Base-by-base conservation (phyloP, 2,329 filamentous ascomycete species). In the Alternaria sp. region DNA sequence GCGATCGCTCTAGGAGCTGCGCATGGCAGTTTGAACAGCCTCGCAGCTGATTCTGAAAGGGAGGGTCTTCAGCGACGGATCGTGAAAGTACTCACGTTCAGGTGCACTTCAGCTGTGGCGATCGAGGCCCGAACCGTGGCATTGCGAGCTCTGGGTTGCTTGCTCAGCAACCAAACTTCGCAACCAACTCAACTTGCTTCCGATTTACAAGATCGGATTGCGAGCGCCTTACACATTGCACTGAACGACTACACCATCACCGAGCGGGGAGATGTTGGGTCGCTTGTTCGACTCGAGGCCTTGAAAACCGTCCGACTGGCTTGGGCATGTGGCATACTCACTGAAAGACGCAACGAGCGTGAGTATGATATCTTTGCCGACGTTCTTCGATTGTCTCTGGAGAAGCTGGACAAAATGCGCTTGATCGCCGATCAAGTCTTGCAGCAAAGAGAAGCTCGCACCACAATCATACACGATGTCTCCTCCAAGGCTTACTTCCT, bases 181-280 rank as follows among this genome's bases (percentile, higher is more conserved):
- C 14, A 1, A 26, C 34, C 53, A 23, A 44, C 13, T 21, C 46
- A 53, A 3, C 56, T 67, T 13, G 58, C 62, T 42, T 34, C 53
- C 23, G 59, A 67, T 11, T 52, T 67, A 5, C 66, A 62, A 50
- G 58, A 65, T 10, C 69, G 72, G 39, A 64, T 78, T 21, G 59
- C 63, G 7, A 65, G 55, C 24, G 76, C 77, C 6, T 56, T 79
- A 6, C 71, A 76, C 28, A 68, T 70, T 28, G 80, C 89, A 0
- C 78, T 99, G 28, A 90, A 94, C 65, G 93, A 99, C 73, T 98
- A 98, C 72, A 96, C 92, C 0, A 93, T 92, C 3, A 94, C 92
- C 65, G 89, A 93, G 13, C 84, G 93, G 56, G 95, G 95, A 14
- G 95, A 99, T 71, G 85, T 98, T 48, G 95, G 95, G 5, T 96